Percentiles rank a stretch among this genome's conserved stretches.
Conservation (phyloP, 1,284 basidiomycete species). For the Phenoliferia sp. region DNA sequence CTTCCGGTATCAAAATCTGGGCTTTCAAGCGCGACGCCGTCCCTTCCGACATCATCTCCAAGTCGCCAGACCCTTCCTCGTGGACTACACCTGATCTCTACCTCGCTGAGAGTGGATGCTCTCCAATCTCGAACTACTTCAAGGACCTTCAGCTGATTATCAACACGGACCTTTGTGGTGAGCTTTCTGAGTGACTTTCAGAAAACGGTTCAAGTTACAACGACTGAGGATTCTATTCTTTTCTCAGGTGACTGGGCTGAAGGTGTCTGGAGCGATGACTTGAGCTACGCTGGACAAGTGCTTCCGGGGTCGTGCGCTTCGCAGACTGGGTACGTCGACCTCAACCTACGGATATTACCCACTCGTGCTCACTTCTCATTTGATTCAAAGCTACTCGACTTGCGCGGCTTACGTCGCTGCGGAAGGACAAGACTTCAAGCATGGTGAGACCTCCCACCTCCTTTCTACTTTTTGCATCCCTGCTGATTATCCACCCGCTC, state of each 20-base stretch:
- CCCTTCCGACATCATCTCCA: neutral
- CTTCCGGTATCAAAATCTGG: neutral
- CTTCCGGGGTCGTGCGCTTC: neutral
- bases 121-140: neutral
- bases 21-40: neutral
- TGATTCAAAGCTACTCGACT: no score
- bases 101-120: neutral
- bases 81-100: neutral
- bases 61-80: neutral
- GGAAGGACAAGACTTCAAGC: neutral
- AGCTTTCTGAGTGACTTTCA: neutral
- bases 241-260: neutral
- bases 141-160: neutral
- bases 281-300: neutral
- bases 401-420: neutral
- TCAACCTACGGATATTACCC: no score
- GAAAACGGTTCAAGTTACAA: no score
- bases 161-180: neutral
- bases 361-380: no score
- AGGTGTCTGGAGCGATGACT: neutral
- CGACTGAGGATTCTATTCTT: no score
- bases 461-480: neutral
- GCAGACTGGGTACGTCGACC: neutral
- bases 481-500: neutral
- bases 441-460: neutral